Evolutionary conservation across 2,329 filamentous ascomycete species (phyloP), one percentile per base, ranked within the genome.

Genomic region (Scorias spongiosa): DNA sequence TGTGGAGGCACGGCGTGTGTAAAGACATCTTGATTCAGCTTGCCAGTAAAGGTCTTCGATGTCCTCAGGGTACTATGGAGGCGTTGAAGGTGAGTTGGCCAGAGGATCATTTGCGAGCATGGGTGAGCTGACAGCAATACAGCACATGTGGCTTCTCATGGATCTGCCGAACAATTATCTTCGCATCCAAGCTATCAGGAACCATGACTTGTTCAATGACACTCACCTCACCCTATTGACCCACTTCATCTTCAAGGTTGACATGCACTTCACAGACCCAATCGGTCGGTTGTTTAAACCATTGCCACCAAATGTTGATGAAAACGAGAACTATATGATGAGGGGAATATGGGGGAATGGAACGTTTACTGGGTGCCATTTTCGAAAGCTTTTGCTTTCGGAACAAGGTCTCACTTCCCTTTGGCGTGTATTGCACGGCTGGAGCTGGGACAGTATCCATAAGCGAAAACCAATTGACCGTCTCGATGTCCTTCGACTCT

Each of bases 111-210:
- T 26, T 26, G 7, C 20, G 20, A 26, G 3, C 7, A 7, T 26
- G 20, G 7, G 7, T 26, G 20, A 26, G 20, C 20, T 26, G 20
- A 26, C 20, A 26, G 20, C 20, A 26, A 26, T 26, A 12, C 68
- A 76, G 53, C 82, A 83, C 55, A 65, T 85, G 14, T 91, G 85
- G 85, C 70, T 82, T 42, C 55, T 84, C 29, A 76, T 86, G 66
- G 82, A 87, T 54, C 64, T 80, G 3, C 64, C 74, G 0, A 76
- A 75, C 11, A 80, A 70, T 41, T 53, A 49, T 0, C 64, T 71
- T 11, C 75, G 84, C 1, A 60, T 69, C 5, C 65, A 64, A 1
- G 63, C 80, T 5, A 58, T 85, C 5, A 66, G 65, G 28, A 75
- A 75, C 57, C 42, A 43, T 9, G 50, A 54, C 0, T 66, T 79